Percentiles rank a stretch among this genome's conserved stretches.
Conservation (phyloP, 2,329 filamentous ascomycete species). For the Phyllosticta capitalensis region DNA sequence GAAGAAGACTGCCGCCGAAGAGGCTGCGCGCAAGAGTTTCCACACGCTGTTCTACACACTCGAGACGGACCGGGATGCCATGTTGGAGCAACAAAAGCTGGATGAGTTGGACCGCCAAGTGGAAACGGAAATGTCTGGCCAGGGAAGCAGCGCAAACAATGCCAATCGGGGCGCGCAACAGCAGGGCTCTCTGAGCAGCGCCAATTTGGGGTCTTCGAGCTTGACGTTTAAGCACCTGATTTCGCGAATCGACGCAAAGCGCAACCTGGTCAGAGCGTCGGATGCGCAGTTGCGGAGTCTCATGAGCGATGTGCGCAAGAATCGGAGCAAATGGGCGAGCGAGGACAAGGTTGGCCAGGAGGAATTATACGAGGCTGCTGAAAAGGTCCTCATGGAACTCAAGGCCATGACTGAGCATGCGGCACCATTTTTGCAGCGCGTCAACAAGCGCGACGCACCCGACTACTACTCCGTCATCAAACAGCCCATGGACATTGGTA, state of each 20-base stretch:
- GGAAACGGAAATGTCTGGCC: constrained; percentile 81
- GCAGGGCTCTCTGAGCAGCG: constrained; percentile 82
- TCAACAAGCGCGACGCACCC: constrained; percentile 94
- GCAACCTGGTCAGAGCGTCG: constrained; percentile 79
- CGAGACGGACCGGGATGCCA: constrained; percentile 89
- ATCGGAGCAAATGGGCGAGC: constrained; percentile 96
- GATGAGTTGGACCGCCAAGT: constrained; percentile 95
- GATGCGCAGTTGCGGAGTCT: constrained; percentile 85
- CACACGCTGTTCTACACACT: constrained; percentile 91
- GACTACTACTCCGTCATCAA: constrained; percentile 94
- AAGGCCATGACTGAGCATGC: constrained; percentile 98
- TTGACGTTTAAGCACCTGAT: constrained; percentile 95
- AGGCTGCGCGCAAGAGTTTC: constrained; percentile 81
- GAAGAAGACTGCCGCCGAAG: constrained; percentile 81
- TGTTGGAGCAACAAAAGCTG: constrained; percentile 94
- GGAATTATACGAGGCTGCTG: constrained; percentile 90
- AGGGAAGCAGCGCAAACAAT: constrained; percentile 44
- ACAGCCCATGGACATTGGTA: constrained; percentile 93
- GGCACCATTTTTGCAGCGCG: constrained; percentile 84
- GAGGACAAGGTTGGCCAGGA: constrained; percentile 97
- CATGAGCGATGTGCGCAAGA: constrained; percentile 96
- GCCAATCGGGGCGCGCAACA: constrained; percentile 48
- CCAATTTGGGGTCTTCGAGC: constrained; percentile 91
- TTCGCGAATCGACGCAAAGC: constrained; percentile 86
- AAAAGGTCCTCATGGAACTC: constrained; percentile 93